phyloP scores from a whole-genome alignment of 2,329 filamentous ascomycete species.

The Trichoderma sp. region DNA sequence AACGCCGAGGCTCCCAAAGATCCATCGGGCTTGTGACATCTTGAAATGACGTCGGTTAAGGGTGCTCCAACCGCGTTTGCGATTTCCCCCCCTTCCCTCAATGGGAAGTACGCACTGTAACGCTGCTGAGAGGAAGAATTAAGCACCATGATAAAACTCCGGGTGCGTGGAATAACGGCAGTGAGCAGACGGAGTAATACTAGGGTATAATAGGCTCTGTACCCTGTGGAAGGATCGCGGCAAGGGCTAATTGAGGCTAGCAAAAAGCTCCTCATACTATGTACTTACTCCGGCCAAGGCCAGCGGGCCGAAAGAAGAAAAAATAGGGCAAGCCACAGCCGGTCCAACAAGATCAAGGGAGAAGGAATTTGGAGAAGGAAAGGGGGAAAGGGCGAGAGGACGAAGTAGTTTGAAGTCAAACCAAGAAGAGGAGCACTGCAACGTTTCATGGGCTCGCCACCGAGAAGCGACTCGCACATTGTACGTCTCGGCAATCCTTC shows the following conservation, averaged over 20 bases:
- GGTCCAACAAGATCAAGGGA: neutral
- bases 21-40: neutral
- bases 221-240: neutral
- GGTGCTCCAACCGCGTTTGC: neutral
- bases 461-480: neutral
- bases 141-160: neutral
- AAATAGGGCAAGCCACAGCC: conserved; percentile 6
- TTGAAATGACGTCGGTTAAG: neutral
- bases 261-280: conserved; percentile 5
- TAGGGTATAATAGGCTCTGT: neutral
- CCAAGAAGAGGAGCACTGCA: conserved; percentile 13
- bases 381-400: neutral
- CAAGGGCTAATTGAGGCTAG: neutral
- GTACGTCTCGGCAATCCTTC: conserved; percentile 14
- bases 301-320: conserved; percentile 9
- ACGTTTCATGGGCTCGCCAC: conserved; percentile 16
- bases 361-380: neutral
- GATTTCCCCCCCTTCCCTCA: neutral
- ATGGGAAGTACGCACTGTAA: neutral
- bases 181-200: neutral
- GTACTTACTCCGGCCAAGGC: neutral
- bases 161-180: neutral
- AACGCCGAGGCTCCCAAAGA: no score
- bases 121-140: neutral
- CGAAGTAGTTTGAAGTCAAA: neutral